Evolutionary conservation across 768 basidiomycete species (phyloP), one percentile per base, ranked within the genome.

Genomic region (Kwoniella dejecticola): DNA sequence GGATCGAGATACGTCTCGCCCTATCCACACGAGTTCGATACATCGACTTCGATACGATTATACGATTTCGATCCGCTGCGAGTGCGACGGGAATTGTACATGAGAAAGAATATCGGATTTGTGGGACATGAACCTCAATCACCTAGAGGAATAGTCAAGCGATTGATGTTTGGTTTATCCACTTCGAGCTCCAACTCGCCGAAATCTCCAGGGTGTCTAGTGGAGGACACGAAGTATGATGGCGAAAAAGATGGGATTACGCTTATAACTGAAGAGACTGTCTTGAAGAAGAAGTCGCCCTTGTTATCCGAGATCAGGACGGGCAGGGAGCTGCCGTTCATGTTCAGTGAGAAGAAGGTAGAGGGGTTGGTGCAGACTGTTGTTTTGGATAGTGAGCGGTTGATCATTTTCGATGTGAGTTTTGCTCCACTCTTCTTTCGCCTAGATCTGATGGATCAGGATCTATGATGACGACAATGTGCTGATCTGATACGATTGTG

Each of bases 11-110:
- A 70, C 61, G 65, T 75, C 17, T 66, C 63, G 3, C 63, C 62
- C 46, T 55, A 41, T 19, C 29, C 21, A 11, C 33, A 47, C 19
- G 10, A 40, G 19, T 12, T 31, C 23, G 23, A 29, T 21, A 13
- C 29, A 12, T 27, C 57, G 31, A 46, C 59, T 27, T 58, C 19
- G 30, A 64, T 48, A 19, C 57, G 61, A 8, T 42, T 78, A 23
- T 72, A 71, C 64, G 75, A 78, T 30, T 78, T 78, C 46, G 70
- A 76, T 49, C 77, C 71, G 6, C 40, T 74, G 4, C 60, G 68
- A 27, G 69, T 70, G 10, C 31, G 54, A 26, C 49, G 56, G 10
- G 67, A 70, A 53, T 19, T 67, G 5, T 36, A 49, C 29, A 52
- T 50, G 10, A 38, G 68, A 26, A 49, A 36, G 17, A 31, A 63